phyloP scores from a whole-genome alignment of 2,329 filamentous ascomycete species.

The Nemania abortiva region DNA sequence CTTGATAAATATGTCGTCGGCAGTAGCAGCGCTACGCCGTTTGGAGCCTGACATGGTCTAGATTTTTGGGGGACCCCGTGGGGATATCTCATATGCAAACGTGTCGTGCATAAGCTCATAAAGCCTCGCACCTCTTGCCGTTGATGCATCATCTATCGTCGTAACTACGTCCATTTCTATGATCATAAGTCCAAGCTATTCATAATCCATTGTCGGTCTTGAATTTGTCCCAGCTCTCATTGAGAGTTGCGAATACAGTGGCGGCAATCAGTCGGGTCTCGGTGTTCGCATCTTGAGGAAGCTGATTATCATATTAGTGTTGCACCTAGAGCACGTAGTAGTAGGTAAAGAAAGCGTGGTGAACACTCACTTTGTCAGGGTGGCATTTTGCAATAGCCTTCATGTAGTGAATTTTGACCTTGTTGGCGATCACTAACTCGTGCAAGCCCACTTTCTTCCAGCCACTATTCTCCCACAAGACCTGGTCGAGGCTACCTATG shows the following conservation, averaged over 20 bases:
- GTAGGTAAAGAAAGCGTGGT: constrained; percentile 9
- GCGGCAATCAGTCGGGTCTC: constrained; percentile 75
- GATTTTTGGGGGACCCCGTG: constrained; percentile 17
- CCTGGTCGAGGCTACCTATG: constrained; percentile 85
- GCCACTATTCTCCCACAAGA: constrained; percentile 90
- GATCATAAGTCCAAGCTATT: constrained; percentile 22
- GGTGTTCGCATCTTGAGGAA: constrained; percentile 73
- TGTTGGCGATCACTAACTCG: constrained; percentile 90
- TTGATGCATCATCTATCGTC: constrained; percentile 30
- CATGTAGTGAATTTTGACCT: constrained; percentile 99
- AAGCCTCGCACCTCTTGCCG: constrained; percentile 24
- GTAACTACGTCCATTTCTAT: constrained; percentile 25
- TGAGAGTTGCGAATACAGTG: constrained; percentile 74
- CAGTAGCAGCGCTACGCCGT: background rate
- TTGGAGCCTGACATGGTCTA: constrained; percentile 14
- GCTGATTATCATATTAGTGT: constrained; percentile 56
- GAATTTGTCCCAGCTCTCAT: constrained; percentile 81
- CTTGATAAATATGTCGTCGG: background rate
- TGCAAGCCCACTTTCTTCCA: constrained; percentile 98
- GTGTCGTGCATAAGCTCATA: constrained; percentile 25
- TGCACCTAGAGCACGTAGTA: constrained; percentile 18
- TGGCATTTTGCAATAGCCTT: constrained; percentile 99
- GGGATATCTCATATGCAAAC: constrained; percentile 29
- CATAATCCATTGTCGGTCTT: constrained; percentile 75
- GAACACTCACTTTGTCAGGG: constrained; percentile 89